These are phyloP conservation scores for Protomyces lactucae-debilis DNA, from an alignment of 1,139 yeast species.

Conservation along the genomic window DNA sequence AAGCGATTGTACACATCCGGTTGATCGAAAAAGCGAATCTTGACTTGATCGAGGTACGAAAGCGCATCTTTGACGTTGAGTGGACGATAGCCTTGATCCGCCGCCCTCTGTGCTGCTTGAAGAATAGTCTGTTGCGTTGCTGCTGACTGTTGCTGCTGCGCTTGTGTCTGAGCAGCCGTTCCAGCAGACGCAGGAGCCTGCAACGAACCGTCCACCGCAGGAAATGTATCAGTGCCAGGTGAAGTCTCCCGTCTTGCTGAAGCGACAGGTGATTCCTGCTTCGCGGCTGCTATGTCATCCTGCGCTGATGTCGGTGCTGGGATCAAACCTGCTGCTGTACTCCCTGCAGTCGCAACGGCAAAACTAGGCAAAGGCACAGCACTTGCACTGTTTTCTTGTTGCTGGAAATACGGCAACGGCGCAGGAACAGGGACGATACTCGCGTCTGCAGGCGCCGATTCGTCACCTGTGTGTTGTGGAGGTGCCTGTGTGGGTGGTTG, in stretches of 20 bases:
- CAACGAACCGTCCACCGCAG: neutral
- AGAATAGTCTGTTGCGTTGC: slow-evolving; percentile 3
- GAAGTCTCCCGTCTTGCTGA: neutral
- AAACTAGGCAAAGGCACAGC: neutral
- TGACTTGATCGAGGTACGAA: slow-evolving; percentile 91
- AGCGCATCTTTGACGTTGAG: slow-evolving; percentile 93
- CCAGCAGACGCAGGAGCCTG: neutral
- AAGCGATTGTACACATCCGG: slow-evolving; percentile 96
- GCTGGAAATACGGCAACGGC: neutral
- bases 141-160: slow-evolving; percentile 13
- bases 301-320: neutral
- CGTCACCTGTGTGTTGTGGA: neutral
- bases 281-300: neutral
- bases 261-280: neutral
- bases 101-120: slow-evolving; percentile 17
- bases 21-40: slow-evolving; percentile 82
- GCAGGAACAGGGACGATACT: neutral
- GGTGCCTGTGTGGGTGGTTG: neutral
- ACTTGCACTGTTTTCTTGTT: neutral
- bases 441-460: neutral
- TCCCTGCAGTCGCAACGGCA: neutral
- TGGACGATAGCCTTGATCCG: slow-evolving; percentile 60
- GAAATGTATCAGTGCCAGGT: neutral
- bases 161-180: neutral
- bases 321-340: neutral